These are phyloP conservation scores for Phaeomoniella chlamydospora DNA, from an alignment of 2,329 filamentous ascomycete species.

Conservation along the genomic window DNA sequence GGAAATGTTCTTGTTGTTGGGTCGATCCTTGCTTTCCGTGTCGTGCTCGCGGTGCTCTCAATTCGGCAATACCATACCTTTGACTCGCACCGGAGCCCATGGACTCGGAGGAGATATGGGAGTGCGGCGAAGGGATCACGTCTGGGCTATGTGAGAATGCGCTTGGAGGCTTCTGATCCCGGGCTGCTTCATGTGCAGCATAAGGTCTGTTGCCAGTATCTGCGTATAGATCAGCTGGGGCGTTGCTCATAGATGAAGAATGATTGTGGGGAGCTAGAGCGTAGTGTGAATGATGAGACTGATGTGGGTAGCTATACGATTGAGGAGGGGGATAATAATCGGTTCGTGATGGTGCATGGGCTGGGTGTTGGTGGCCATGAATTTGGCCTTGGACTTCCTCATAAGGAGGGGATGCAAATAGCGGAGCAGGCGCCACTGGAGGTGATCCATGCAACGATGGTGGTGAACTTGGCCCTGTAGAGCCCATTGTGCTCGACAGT, in stretches of 20 bases:
- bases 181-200: not conserved
- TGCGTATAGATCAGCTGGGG: not conserved
- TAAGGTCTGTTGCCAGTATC: not conserved
- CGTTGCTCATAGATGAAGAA: not conserved
- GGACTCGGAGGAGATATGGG: not conserved
- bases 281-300: not conserved
- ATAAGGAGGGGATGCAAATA: not conserved
- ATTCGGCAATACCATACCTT: not conserved
- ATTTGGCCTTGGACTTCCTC: not conserved
- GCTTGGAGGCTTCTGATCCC: not conserved
- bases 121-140: not conserved
- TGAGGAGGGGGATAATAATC: not conserved
- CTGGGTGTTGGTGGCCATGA: not conserved
- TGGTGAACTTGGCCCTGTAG: not conserved
- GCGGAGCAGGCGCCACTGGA: not conserved
- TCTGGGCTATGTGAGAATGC: not conserved
- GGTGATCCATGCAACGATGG: not conserved
- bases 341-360: not conserved
- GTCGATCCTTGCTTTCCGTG: not conserved
- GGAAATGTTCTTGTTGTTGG: too few relatives aligned
- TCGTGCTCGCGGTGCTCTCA: not conserved
- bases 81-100: not conserved
- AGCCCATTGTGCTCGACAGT: not conserved
- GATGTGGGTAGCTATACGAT: not conserved
- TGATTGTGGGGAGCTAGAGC: not conserved